phyloP scores from a whole-genome alignment of 2,329 filamentous ascomycete species.

The Alternaria viburni region DNA sequence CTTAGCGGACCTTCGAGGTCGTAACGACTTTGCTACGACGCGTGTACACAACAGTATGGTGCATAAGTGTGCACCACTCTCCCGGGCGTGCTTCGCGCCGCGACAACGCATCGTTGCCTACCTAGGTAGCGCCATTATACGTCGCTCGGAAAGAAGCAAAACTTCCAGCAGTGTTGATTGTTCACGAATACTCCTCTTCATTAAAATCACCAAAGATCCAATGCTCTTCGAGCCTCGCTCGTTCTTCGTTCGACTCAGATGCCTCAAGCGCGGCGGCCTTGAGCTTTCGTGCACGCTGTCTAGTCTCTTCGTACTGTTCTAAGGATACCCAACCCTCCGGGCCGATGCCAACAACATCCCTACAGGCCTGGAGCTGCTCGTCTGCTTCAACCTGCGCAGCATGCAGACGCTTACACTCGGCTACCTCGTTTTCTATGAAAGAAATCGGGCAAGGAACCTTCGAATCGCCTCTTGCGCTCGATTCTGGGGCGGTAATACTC shows the following conservation, averaged over 20 bases:
- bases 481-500: constrained; percentile 4
- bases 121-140: too few relatives aligned
- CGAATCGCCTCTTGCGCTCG: constrained; percentile 6
- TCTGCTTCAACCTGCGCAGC: constrained; percentile 31
- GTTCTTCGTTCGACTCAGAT: constrained; percentile 30
- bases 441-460: constrained; percentile 27
- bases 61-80: too few relatives aligned
- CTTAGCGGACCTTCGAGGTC: too few relatives aligned
- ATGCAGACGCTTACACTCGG: constrained; percentile 26
- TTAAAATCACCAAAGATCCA: constrained; percentile 44
- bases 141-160: background rate
- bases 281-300: constrained; percentile 15
- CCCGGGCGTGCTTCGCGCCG: too few relatives aligned
- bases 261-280: constrained; percentile 32
- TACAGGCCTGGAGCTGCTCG: constrained; percentile 29
- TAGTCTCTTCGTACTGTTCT: constrained; percentile 31
- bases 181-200: constrained; percentile 33
- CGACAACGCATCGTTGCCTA: too few relatives aligned
- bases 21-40: too few relatives aligned
- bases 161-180: background rate
- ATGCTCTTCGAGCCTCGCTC: constrained; percentile 23
- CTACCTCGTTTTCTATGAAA: constrained; percentile 27
- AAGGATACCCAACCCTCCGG: constrained; percentile 36
- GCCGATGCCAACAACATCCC: constrained; percentile 32
- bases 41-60: too few relatives aligned